Evolutionary conservation across 805 yeast genomes (phyloP).

Genomic region (Hanseniaspora nectarophila): DNA sequence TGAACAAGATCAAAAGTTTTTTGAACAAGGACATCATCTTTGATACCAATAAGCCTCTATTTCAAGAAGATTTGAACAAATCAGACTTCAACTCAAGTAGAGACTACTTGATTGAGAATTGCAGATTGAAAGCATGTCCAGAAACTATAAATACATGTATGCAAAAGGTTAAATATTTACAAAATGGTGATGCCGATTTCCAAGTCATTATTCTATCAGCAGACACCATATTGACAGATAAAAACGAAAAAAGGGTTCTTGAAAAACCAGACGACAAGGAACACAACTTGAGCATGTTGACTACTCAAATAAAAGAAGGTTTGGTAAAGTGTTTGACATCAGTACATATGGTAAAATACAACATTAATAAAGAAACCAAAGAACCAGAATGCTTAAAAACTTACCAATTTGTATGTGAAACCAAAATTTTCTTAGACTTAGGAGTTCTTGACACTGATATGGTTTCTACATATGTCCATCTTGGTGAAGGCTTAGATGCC

Average conservation of each 20-base stretch:
- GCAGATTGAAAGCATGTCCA: background rate
- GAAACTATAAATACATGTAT: background rate
- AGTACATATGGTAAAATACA: background rate
- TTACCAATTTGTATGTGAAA: constrained; percentile 32
- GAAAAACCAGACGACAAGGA: constrained; percentile 66
- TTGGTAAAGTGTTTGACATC: constrained; percentile 4
- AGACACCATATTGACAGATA: constrained; percentile 61
- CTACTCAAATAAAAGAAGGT: background rate
- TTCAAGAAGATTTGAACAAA: constrained; percentile 67
- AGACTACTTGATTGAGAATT: background rate
- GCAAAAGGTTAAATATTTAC: background rate
- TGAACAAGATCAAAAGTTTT: constrained; percentile 44
- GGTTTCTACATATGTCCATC: constrained; percentile 48
- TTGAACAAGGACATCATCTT: constrained; percentile 22
- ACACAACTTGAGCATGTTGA: constrained; percentile 28
- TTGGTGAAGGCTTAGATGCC: constrained; percentile 65
- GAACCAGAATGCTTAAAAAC: constrained; percentile 10
- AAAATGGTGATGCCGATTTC: background rate
- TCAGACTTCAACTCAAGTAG: constrained; percentile 19
- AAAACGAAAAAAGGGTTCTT: constrained; percentile 41
- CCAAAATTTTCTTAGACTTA: constrained; percentile 33
- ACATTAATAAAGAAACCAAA: background rate
- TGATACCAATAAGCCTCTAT: constrained; percentile 48
- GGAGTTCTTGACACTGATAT: constrained; percentile 35
- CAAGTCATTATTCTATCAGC: constrained; percentile 44